A percentile compares a stretch with the other conserved stretches of the same genome.
Evolutionary conservation across 805 yeast genomes (phyloP).

Genomic region (Suhomyces emberorum): DNA sequence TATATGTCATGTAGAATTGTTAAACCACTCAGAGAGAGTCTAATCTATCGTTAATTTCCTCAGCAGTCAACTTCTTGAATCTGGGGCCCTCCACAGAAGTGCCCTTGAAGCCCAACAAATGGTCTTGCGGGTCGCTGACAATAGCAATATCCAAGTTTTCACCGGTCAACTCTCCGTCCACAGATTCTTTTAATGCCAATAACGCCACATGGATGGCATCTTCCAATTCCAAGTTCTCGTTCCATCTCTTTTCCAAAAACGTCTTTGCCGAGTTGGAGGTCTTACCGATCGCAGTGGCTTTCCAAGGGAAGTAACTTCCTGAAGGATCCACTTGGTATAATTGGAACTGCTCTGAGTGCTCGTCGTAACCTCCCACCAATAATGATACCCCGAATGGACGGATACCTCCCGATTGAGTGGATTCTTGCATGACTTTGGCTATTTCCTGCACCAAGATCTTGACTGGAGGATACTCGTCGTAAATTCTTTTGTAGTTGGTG

Average conservation of each 20-base stretch:
- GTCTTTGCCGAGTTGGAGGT: conserved; percentile 96
- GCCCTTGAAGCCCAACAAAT: conserved; percentile 81
- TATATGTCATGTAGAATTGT: too few species aligned
- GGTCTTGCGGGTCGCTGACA: conserved; percentile 79
- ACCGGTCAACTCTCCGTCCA: conserved; percentile 97
- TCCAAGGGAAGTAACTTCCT: conserved; percentile 98
- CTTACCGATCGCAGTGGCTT: conserved; percentile 98
- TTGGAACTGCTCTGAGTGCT: conserved; percentile 61
- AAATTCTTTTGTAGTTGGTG: conserved; percentile 85
- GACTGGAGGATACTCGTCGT: conserved; percentile 97
- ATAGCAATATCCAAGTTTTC: conserved; percentile 91
- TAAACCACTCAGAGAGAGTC: conserved; percentile 73
- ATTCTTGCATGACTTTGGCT: conserved; percentile 96
- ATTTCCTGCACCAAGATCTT: conserved; percentile 89
- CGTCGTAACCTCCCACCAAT: conserved; percentile 92
- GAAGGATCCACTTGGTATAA: conserved; percentile 97
- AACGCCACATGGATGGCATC: conserved; percentile 97
- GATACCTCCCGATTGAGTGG: conserved; percentile 98
- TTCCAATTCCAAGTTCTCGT: conserved; percentile 92
- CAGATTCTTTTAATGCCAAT: conserved; percentile 89
- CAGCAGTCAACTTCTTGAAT: conserved; percentile 76
- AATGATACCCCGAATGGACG: conserved; percentile 98
- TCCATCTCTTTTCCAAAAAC: conserved; percentile 96
- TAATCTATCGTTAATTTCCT: conserved; percentile 93
- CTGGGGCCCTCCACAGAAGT: conserved; percentile 85